Evolutionary conservation across 345 rosid species (phyloP).

Genomic region (Hibiscus mutabilis): DNA sequence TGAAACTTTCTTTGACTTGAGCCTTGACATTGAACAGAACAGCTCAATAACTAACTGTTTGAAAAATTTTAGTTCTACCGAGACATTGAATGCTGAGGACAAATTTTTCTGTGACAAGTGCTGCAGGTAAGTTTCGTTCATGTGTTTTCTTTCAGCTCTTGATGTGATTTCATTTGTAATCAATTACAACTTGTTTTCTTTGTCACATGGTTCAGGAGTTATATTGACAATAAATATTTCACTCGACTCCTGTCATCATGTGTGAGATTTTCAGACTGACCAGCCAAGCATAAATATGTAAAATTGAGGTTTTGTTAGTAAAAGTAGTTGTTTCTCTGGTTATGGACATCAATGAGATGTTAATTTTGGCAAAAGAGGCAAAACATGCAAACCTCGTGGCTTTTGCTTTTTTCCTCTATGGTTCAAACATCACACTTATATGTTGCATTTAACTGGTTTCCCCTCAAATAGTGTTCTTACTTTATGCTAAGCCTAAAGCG

Average conservation of each 20-base stretch:
- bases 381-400: neutral
- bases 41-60: conserved; percentile 98
- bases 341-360: neutral
- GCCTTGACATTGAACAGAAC: conserved; percentile 99
- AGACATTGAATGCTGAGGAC: conserved; percentile 97
- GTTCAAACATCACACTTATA: neutral
- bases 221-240: neutral
- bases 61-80: conserved; percentile 99
- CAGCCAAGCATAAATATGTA: neutral
- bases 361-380: neutral
- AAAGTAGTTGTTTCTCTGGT: neutral
- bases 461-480: neutral
- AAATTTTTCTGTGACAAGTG: conserved; percentile 99
- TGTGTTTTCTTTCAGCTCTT: neutral
- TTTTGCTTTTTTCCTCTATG: neutral
- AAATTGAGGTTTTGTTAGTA: neutral
- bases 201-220: neutral
- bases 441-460: neutral
- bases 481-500: neutral
- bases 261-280: neutral
- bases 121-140: conserved; percentile 69
- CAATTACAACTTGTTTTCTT: neutral
- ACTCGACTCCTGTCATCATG: neutral
- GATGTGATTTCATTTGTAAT: neutral
- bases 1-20: conserved; percentile 91